phyloP scores from a whole-genome alignment of 805 yeast species.

The Monosporozyma unispora region DNA sequence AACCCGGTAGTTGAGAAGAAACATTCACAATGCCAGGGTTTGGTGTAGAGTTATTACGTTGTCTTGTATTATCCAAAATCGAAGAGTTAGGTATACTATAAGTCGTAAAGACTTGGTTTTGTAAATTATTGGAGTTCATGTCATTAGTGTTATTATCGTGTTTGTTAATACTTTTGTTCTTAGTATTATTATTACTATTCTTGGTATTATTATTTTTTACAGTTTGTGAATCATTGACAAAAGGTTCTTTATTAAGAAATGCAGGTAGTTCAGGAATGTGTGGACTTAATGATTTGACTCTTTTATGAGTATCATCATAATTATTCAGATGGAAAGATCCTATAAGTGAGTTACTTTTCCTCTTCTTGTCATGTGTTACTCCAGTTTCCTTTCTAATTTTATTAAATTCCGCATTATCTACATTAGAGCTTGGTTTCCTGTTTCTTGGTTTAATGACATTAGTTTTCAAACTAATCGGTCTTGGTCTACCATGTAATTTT shows the following conservation, averaged over 20 bases:
- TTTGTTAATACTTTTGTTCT: too few species aligned
- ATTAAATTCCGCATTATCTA: background rate
- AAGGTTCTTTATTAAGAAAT: background rate
- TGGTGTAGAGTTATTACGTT: background rate
- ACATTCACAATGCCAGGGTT: background rate
- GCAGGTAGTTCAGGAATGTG: background rate
- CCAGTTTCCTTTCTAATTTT: conserved; percentile 6
- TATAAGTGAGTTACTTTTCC: conserved; percentile 7
- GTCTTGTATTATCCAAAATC: background rate
- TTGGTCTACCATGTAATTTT: conserved; percentile 83
- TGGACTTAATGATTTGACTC: background rate
- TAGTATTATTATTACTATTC: conserved; percentile 23
- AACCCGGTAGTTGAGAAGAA: conserved; percentile 4
- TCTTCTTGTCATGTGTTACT: conserved; percentile 9
- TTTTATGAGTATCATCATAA: background rate
- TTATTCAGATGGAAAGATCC: background rate
- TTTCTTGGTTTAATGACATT: conserved; percentile 89
- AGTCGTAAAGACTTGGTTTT: background rate
- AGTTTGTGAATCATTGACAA: background rate
- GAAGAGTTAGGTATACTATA: background rate
- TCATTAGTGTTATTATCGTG: conserved; percentile 3
- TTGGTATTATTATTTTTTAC: conserved; percentile 69
- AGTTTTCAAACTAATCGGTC: conserved; percentile 86
- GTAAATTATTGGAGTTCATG: background rate
- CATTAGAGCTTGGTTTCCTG: conserved; percentile 41